A percentile compares a stretch with the other conserved stretches of the same genome.
phyloP scores from a whole-genome alignment of 2,329 filamentous ascomycete genomes.

The Colletotrichum australisinense region DNA sequence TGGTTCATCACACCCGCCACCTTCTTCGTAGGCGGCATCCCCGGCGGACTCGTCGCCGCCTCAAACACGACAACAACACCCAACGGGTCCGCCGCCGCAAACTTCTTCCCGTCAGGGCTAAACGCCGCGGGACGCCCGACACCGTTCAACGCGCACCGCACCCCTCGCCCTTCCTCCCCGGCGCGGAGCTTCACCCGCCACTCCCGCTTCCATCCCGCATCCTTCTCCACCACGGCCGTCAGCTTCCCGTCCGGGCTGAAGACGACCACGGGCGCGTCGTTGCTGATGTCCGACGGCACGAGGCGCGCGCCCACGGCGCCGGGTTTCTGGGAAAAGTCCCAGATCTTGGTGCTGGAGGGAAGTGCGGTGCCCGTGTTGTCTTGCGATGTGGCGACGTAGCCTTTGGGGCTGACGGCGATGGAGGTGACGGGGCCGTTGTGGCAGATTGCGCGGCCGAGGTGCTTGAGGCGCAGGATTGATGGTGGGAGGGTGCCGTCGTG shows the following conservation, averaged over 20 bases:
- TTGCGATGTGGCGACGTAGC: conserved; percentile 12
- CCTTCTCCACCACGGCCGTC: background rate
- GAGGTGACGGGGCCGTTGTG: background rate
- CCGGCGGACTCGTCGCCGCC: background rate
- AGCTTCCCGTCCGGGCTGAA: conserved; percentile 20
- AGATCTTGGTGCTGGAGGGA: conserved; percentile 5
- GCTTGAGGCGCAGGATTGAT: conserved; percentile 10
- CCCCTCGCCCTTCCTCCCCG: conserved; percentile 2
- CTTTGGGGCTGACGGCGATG: conserved; percentile 13
- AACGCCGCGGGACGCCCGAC: conserved; percentile 11
- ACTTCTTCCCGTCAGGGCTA: conserved; percentile 1
- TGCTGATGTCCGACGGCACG: conserved; percentile 3
- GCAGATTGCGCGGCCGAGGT: background rate
- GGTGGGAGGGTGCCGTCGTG: conserved; percentile 11
- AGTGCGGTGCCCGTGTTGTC: conserved; percentile 2
- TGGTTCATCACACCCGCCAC: conserved; percentile 49
- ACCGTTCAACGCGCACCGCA: background rate
- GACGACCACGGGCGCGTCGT: background rate
- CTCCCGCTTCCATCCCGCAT: background rate
- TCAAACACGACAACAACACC: conserved; percentile 14
- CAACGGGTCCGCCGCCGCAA: conserved; percentile 16
- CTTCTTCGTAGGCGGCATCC: conserved; percentile 26
- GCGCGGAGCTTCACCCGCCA: conserved; percentile 8
- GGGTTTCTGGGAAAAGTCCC: conserved; percentile 7
- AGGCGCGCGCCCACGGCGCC: background rate